Base-by-base conservation (phyloP, 441 rosid genomes). In the Manihot esculenta region DNA sequence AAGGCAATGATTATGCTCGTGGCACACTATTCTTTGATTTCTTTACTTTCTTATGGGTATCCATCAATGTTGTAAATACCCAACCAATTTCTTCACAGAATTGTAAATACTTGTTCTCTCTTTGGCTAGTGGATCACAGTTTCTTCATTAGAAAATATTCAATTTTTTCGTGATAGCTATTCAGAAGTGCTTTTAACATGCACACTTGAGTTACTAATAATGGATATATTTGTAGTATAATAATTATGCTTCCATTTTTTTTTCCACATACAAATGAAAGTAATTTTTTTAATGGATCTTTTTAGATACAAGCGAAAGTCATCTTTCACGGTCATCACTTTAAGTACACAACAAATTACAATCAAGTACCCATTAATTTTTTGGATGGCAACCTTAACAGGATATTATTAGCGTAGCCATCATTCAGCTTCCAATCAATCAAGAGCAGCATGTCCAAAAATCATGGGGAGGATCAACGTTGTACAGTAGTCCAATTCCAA, bases 51-150 rank as follows among this genome's bases (percentile, higher is more conserved):
- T 68, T 63, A 26, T 71, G 72, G 73, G 82, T 74, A 73, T 76
- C 68, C 63, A 38, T 72, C 45, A 59, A 44, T 68, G 81, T 42
- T 85, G 91, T 88, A 85, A 68, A 89, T 86, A 76, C 81, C 56
- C 68, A 67, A 13, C 56, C 68, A 67, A 13, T 72, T 38, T 1
- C 9, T 38, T 62, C 30, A 69, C 56, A 81, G 77, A 83, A 75
- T 71, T 86, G 93, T 88, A 89, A 84, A 84, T 86, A 83, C 75
- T 77, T 68, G 44, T 80, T 76, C 66, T 78, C 73, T 33, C n/a
- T 59, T 81, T 74, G 84, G 74, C 64, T 76, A 79, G 74, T 20
- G 72, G 78, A 76, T 77, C 83, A 62, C 77, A 81, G 78, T 79
- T 77, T 72, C 27, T 72, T 57, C 18, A 24, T 58, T 66, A 69